Percentiles rank a stretch among this genome's conserved stretches.
These are phyloP conservation scores for Arthrobotrys musiformis DNA, from an alignment of 2,329 filamentous ascomycete species.

Conservation along the genomic window DNA sequence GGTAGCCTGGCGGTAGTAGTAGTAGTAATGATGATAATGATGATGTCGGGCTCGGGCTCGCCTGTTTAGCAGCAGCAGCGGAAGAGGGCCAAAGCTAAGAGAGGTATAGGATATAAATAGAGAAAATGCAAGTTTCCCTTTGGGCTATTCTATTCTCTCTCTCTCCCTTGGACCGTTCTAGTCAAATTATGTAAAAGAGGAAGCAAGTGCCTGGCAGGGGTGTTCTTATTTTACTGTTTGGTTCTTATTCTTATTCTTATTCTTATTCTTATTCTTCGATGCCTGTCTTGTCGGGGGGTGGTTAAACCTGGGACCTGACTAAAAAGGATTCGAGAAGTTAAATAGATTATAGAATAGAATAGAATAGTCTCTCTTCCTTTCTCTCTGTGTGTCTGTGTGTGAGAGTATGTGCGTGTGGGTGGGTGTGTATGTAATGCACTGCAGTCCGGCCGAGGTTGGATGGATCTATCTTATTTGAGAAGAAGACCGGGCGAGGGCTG, in stretches of 20 bases:
- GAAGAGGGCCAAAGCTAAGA: background rate
- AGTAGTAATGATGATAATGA: background rate
- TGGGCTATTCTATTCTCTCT: background rate
- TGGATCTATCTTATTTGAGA: slow-evolving; percentile 30
- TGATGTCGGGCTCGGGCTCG: slow-evolving; percentile 13
- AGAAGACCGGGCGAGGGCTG: slow-evolving; percentile 37
- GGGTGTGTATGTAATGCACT: slow-evolving; percentile 15
- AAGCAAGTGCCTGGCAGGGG: slow-evolving; percentile 17
- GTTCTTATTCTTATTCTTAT: background rate
- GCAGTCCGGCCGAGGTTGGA: slow-evolving; percentile 29
- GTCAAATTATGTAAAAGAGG: background rate
- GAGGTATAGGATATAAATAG: slow-evolving; percentile 25
- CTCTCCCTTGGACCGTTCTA: background rate
- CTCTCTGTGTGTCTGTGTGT: too few relatives aligned
- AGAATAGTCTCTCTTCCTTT: background rate
- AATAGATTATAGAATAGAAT: background rate
- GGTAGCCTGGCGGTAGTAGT: slow-evolving; percentile 1
- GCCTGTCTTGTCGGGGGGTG: background rate
- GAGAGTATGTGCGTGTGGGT: background rate
- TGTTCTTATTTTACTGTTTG: background rate
- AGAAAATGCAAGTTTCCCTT: slow-evolving; percentile 32
- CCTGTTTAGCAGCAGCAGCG: slow-evolving; percentile 1
- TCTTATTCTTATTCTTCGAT: background rate
- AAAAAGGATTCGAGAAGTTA: slow-evolving; percentile 13
- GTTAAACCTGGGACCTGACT: background rate